Base-by-base conservation (phyloP, 2,329 filamentous ascomycete species). In the Fonsecaea erecta region DNA sequence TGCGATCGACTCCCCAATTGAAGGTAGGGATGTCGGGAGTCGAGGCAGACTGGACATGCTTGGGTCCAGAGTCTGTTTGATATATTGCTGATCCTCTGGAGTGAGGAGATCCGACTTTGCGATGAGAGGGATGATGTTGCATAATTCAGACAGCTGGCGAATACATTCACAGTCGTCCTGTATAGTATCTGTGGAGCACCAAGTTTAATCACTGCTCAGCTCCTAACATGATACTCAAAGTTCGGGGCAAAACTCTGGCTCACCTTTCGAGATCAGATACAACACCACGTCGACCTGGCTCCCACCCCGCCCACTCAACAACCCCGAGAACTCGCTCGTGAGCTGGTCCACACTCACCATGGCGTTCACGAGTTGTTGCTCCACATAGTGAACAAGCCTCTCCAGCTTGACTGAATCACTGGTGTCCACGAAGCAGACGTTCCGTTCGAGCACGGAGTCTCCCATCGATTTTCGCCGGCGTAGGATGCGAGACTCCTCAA, bases 371-470 rank as follows among this genome's bases (percentile, higher is more conserved):
- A 94, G 78, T 68, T 88, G 85, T 52, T 85, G 85, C 76, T 93
- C 89, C 34, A 96, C 84, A 74, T 96, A 96, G 64, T 88, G 82
- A 14, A 89, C 78, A 43, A 90, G 69, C 60, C 43, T 70, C 69
- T 68, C 85, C 83, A 59, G 87, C 83, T 40, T 84, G 85, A 52
- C 80, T 81, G 52, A 82, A 46, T 68, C 83, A 69, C 90, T 87
- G 1, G 91, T 94, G 78, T 98, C 94, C 64, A 97, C 88, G 74
- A 99, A 97, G 76, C 92, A 97, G 4, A 99, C 79, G 74, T 99
- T 99, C 32, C 94, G 86, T 74, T 98, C 94, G 52, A 98, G 80
- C 43, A 97, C 85, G 24, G 87, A 85, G 68, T 95, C 93, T 7
- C 88, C 88, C 58, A 87, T 80, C 73, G 90, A 94, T 74, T 88